Evolutionary conservation across 2,329 filamentous ascomycete genomes (phyloP).

Genomic region (Botrytis pseudocinerea): DNA sequence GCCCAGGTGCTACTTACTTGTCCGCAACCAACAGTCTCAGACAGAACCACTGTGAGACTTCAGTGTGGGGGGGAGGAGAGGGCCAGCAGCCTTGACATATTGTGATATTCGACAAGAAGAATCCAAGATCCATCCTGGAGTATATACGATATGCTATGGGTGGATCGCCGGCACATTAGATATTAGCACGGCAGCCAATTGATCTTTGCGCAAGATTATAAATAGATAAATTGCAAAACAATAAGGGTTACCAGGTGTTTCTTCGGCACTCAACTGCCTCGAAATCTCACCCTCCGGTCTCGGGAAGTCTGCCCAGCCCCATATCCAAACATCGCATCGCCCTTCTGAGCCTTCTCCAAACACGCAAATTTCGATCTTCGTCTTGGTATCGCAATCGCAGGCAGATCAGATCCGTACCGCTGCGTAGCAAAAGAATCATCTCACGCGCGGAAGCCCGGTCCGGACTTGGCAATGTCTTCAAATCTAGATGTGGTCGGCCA

Average conservation of each 20-base stretch:
- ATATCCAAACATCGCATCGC: background rate
- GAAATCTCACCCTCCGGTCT: background rate
- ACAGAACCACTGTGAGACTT: conserved; percentile 3
- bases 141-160: background rate
- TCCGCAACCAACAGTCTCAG: conserved; percentile 9
- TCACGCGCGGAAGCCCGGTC: conserved; percentile 4
- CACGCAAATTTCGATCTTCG: conserved; percentile 10
- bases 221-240: background rate
- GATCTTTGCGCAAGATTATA: background rate
- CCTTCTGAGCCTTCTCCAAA: background rate
- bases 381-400: background rate
- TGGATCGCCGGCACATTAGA: background rate
- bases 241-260: background rate
- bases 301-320: background rate
- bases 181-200: background rate
- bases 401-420: background rate
- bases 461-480: conserved; percentile 18
- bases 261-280: conserved; percentile 14
- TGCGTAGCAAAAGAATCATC: background rate
- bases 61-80: background rate
- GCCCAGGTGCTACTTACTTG: conserved; percentile 5
- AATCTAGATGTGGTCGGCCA: background rate
- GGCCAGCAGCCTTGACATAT: conserved; percentile 9
- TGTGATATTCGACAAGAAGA: background rate
- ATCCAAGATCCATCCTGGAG: background rate